Percentiles rank a stretch among this genome's conserved stretches.
Evolutionary conservation across 192 early-diverging fungal species (phyloP).

Genomic region (Coemansia sp.): DNA sequence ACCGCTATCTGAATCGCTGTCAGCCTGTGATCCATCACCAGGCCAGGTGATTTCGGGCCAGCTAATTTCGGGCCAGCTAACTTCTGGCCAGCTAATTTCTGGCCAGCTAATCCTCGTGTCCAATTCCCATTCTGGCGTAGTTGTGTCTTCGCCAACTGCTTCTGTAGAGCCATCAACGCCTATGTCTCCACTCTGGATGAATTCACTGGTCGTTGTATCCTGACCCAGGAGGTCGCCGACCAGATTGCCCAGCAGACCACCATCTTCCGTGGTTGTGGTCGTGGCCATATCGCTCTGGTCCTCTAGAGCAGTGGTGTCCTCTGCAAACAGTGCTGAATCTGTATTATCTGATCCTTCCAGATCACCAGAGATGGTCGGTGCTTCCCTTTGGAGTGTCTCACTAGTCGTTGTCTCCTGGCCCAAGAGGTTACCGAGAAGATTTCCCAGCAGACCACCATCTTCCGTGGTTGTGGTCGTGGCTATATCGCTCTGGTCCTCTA

Average conservation of each 20-base stretch:
- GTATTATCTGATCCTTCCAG: background rate
- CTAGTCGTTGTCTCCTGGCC: background rate
- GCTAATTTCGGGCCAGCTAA: slow-evolving; percentile 17
- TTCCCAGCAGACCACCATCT: no score
- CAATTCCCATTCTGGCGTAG: background rate
- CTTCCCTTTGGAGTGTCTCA: no score
- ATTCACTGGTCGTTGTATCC: background rate
- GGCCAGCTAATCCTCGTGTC: slow-evolving; percentile 3
- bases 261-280: no score
- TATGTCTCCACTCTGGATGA: background rate
- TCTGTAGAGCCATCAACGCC: background rate
- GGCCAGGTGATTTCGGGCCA: slow-evolving; percentile 17
- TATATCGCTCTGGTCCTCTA: no score
- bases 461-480: no score
- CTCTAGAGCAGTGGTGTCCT: no score
- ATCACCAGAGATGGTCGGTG: background rate
- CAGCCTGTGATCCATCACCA: background rate
- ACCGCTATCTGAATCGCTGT: background rate
- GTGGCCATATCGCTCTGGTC: no score
- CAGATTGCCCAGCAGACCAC: no score
- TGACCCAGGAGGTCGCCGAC: no score
- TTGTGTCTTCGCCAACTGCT: background rate
- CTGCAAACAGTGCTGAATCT: no score
- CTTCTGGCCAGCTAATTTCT: slow-evolving; percentile 2
- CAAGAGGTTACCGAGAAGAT: background rate